Conservation (phyloP, 2,329 filamentous ascomycete species). For the Aspergillus uvarum region DNA sequence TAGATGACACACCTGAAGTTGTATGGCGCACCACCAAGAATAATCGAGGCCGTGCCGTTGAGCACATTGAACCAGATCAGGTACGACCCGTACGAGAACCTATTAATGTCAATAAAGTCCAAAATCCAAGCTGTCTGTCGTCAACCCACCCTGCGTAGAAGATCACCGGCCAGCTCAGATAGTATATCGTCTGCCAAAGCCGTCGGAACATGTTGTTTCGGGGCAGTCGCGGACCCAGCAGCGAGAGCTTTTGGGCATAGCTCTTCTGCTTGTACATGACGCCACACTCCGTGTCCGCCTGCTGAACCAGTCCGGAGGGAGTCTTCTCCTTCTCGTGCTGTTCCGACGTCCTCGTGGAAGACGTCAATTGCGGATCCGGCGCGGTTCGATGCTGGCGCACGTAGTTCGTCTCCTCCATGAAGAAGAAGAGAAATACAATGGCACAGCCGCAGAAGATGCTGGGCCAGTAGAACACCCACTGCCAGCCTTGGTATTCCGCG, state of each 20-base stretch:
- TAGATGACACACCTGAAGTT: conserved; percentile 32
- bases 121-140: too few relatives aligned
- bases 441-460: conserved; percentile 50
- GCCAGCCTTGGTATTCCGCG: conserved; percentile 47
- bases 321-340: conserved; percentile 23
- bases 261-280: conserved; percentile 31
- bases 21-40: conserved; percentile 37
- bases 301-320: conserved; percentile 3
- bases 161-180: conserved; percentile 40
- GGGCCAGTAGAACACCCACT: conserved; percentile 53
- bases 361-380: not conserved
- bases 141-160: conserved; percentile 37
- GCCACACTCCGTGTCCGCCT: conserved; percentile 17
- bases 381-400: conserved; percentile 26
- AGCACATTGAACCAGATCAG: conserved; percentile 43
- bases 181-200: conserved; percentile 35
- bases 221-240: conserved; percentile 28
- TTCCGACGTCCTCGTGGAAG: conserved; percentile 12
- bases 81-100: conserved; percentile 42
- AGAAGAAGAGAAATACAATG: conserved; percentile 53
- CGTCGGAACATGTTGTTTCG: conserved; percentile 37
- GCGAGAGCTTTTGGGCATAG: conserved; percentile 34
- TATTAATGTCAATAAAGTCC: conserved; percentile 13
- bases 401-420: conserved; percentile 59
- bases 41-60: conserved; percentile 41